Conservation (phyloP, 225 moss, liverwort and hornwort species). For the Pseudisothecium myosuroides region DNA sequence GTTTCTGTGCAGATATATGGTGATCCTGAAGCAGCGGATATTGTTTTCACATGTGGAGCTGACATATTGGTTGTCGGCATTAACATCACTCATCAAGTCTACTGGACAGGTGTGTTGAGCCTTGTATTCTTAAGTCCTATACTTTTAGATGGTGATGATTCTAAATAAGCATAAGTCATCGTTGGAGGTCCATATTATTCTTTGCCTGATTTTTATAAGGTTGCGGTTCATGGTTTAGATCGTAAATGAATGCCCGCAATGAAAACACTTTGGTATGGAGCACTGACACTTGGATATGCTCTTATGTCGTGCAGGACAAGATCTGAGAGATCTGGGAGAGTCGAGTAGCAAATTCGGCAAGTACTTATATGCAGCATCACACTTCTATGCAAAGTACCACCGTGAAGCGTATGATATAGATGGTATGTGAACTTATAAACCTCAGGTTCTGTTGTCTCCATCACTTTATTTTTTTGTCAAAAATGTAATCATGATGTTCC, state of each 20-base stretch:
- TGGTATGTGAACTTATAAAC: conserved; percentile 30
- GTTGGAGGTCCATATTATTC: not conserved
- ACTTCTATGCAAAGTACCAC: conserved; percentile 79
- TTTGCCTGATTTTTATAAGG: not conserved
- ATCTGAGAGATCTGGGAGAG: conserved; percentile 55
- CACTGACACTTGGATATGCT: not conserved
- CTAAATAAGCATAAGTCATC: not conserved
- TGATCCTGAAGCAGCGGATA: conserved; percentile 93
- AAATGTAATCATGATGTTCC: not conserved
- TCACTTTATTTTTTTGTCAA: not conserved
- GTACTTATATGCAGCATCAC: conserved; percentile 46
- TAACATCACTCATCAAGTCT: conserved; percentile 87
- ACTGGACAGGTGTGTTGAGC: conserved; percentile 51
- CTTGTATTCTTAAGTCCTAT: not conserved
- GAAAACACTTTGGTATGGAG: not conserved
- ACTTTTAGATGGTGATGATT: not conserved
- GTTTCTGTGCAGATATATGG: conserved; percentile 37
- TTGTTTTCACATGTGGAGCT: conserved; percentile 89
- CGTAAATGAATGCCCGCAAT: not conserved
- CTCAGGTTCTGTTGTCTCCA: not conserved
- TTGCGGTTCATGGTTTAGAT: not conserved
- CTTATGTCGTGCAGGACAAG: conserved; percentile 29
- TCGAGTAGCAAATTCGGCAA: conserved; percentile 70
- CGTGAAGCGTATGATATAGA: conserved; percentile 57
- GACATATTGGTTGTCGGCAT: conserved; percentile 72